Base-by-base conservation (phyloP, 1,284 basidiomycete species). In the Cutaneotrichosporon sp. region DNA sequence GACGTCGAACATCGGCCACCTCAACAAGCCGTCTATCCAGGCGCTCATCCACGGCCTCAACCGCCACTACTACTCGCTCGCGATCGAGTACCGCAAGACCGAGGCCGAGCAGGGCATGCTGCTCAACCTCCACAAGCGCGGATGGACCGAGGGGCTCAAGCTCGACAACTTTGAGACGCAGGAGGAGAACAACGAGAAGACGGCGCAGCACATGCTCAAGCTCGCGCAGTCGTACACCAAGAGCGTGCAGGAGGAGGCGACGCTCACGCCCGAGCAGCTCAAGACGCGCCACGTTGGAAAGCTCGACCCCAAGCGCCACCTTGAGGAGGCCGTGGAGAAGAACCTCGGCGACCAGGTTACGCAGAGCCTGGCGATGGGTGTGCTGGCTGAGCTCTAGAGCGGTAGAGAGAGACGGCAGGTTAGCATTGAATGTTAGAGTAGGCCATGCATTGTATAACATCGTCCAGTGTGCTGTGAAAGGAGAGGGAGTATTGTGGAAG, bases 21-120 rank as follows among this genome's bases (percentile, higher is more conserved):
- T 99, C 77, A 97, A 97, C 81, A 98, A 99, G 80, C 97, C 97
- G 16, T 92, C 90, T 59, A 99, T 99, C 77, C 97, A 99, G 80
- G 92, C 92, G 50, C 86, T 95, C 65, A 93, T 95, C 66, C 95
- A 98, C 73, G 95, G 95, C 51, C 83, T 98, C 61, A 97, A 97
- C 78, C 85, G 94, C 68, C 92, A 97, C 81, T 97, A 97, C 80
- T 97, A 97, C 82, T 93, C 42, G 56, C 92, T 98, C 69, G 92
- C 90, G 11, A 94, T 98, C 66, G 93, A 95, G 76, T 97, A 97
- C 81, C 87, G 93, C 69, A 97, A 97, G 84, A 95, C 92, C 24
- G 94, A 97, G 76, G 86, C 95, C 11, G 95, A 98, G 80, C 94
- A 98, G 77, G 87, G 90, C n/a, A 98, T 98, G 94, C 80, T 98